Evolutionary conservation across 2,329 filamentous ascomycete species (phyloP).

Genomic region (Aspergillus cejpii): DNA sequence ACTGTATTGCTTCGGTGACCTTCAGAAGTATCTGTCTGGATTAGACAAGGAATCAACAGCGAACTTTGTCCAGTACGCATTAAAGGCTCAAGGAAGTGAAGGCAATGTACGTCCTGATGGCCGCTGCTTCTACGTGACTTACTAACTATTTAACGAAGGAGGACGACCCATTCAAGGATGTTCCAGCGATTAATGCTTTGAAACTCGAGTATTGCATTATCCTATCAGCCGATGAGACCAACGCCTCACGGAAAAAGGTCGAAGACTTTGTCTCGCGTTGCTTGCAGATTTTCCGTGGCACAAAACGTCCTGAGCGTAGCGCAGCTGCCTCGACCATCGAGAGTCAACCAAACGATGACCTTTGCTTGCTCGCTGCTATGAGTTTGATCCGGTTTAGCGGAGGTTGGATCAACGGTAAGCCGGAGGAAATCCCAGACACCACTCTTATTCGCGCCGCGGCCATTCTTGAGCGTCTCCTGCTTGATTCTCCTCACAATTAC

Average conservation of each 20-base stretch:
- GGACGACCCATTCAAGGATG: slow-evolving; percentile 20
- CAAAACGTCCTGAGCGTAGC: slow-evolving; percentile 18
- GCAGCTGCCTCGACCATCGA: slow-evolving; percentile 35
- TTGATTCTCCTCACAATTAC: slow-evolving; percentile 44
- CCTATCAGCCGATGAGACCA: slow-evolving; percentile 28
- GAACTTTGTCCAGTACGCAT: slow-evolving; percentile 25
- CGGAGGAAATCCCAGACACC: slow-evolving; percentile 21
- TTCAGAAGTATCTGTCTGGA: slow-evolving; percentile 31
- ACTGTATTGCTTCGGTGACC: slow-evolving; percentile 42
- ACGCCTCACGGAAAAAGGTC: slow-evolving; percentile 21
- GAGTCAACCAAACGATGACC: slow-evolving; percentile 40
- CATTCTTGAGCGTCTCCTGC: slow-evolving; percentile 36
- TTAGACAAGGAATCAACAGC: slow-evolving; percentile 24
- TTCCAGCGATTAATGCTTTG: slow-evolving; percentile 38
- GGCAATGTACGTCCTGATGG: slow-evolving; percentile 18
- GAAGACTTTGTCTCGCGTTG: slow-evolving; percentile 38
- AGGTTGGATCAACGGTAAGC: slow-evolving; percentile 12
- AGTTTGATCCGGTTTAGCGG: slow-evolving; percentile 31
- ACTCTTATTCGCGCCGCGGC: slow-evolving; percentile 34
- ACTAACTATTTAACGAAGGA: slow-evolving; percentile 12
- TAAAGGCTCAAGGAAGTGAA: slow-evolving; percentile 15
- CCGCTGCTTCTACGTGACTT: not conserved
- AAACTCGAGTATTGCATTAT: slow-evolving; percentile 41
- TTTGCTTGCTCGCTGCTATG: slow-evolving; percentile 41
- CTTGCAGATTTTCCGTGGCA: slow-evolving; percentile 29